Base-by-base conservation (phyloP, 108 stramenopile species). In the Conticribra guillardii region DNA sequence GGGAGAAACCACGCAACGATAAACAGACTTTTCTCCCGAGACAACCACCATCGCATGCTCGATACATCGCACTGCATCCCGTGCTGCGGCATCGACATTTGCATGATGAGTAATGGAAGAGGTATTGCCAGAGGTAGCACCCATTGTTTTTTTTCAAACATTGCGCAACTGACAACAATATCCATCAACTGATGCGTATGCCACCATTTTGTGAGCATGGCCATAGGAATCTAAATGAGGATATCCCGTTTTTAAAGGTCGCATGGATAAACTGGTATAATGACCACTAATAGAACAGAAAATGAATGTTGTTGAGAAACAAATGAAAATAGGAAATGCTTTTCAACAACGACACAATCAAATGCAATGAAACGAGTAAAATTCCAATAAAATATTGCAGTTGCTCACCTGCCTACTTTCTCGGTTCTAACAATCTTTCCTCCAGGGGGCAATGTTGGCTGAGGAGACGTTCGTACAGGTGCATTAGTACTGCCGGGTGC, bases 1-100 rank as follows among this genome's bases (percentile, higher is more conserved):
- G 0, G 91, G 91, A 16, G 85, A 67, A 7, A 94, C 85, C 11
- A 94, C 73, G 51, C 89, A 84, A 21, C 93, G 82, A 67, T 87
- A 89, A n/a, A 91, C 85, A 57, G 83, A 81, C 53, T 84, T 84
- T 74, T 84, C 84, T 32, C 87, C 87, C 22, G 90, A 89, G 0
- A 91, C 86, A 5, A 94, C 85, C 23, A 91, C 86, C 93, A 94
- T 91, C 44, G 87, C 85, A 64, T 94, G 90, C 60, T 94, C 93
- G 64, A 94, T 80, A 53, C 93, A 94, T 16, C 93, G 79, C 16
- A 91, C 93, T 1, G 90, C 93, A 71, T 94, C 93, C 34, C 87
- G 67, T 3, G 90, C 89, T 0, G 93, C 90, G 17, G 79, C 59
- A 78, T 94, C 90, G 0, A 90, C 89, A 9, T 87, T 75, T 3